Evolutionary conservation across 305 asterid genomes (phyloP).

Genomic region (Solanum hybrid): DNA sequence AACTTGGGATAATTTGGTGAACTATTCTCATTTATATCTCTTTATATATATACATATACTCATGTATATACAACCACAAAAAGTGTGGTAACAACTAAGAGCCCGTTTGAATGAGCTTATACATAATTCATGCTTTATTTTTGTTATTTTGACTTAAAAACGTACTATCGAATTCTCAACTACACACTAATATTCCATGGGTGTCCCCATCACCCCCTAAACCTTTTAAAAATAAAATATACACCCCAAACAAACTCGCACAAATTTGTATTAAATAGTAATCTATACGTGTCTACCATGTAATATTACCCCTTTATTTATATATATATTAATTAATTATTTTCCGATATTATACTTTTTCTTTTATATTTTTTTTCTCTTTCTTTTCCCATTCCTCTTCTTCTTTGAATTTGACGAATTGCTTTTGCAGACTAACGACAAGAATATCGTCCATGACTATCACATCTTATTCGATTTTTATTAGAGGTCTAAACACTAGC

Average conservation of each 20-base stretch:
- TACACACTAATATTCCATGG: not conserved
- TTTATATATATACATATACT: too few species aligned
- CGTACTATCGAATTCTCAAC: not conserved
- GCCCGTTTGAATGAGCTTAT: not conserved
- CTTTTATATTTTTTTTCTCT: not conserved
- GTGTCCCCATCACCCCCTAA: too few species aligned
- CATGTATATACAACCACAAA: too few species aligned
- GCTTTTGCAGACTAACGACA: not conserved
- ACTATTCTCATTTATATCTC: too few species aligned
- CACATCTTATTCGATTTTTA: conserved; percentile 60
- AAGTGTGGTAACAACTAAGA: not conserved
- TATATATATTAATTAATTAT: not conserved
- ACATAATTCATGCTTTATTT: not conserved
- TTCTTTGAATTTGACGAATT: not conserved
- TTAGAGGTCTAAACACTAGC: conserved; percentile 18
- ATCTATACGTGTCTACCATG: too few species aligned
- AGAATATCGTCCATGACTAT: conserved; percentile 58
- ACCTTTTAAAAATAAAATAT: too few species aligned
- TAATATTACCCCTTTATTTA: not conserved
- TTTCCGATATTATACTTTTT: not conserved
- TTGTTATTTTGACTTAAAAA: too few species aligned
- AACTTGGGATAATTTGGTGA: too few species aligned
- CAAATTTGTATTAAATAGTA: not conserved
- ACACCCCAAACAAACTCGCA: not conserved
- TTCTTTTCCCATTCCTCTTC: not conserved